Conservation (phyloP, 768 basidiomycete species). For the Arthromyces matolae region DNA sequence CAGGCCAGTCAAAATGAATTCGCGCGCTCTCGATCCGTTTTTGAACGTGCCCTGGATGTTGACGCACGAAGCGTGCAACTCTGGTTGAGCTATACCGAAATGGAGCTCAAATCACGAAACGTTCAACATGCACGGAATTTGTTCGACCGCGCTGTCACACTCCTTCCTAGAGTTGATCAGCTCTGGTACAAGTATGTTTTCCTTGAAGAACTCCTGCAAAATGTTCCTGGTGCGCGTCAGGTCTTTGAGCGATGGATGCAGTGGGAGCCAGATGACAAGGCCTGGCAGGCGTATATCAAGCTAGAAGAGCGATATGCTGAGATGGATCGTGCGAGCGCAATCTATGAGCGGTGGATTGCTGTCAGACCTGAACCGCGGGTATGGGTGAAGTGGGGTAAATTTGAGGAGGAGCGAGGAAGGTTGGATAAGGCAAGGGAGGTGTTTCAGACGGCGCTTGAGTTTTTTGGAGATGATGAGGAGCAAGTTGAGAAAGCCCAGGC, state of each 20-base stretch:
- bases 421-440: constrained; percentile 79
- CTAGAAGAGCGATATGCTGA: constrained; percentile 93
- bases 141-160: constrained; percentile 94
- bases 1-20: constrained; percentile 93
- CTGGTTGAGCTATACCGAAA: constrained; percentile 94
- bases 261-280: constrained; percentile 99
- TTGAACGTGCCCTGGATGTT: constrained; percentile 95
- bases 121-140: constrained; percentile 96
- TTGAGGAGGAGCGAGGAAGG: constrained; percentile 77
- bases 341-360: constrained; percentile 90
- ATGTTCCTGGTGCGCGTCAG: constrained; percentile 93
- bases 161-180: constrained; percentile 93
- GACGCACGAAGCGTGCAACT: constrained; percentile 86
- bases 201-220: constrained; percentile 93
- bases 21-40: constrained; percentile 90
- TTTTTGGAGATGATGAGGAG: constrained; percentile 84
- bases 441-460: constrained; percentile 87
- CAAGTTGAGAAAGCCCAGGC: constrained; percentile 96
- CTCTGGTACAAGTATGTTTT: constrained; percentile 99
- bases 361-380: constrained; percentile 75
- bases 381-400: constrained; percentile 84
- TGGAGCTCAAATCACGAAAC: constrained; percentile 97
- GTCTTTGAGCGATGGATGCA: constrained; percentile 99
- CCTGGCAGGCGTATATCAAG: constrained; percentile 99
- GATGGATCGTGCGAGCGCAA: constrained; percentile 83